A percentile compares a stretch with the other conserved stretches of the same genome.
Evolutionary conservation across 176 grass and related monocot genomes (phyloP).

Genomic region (Carex cristatella): DNA sequence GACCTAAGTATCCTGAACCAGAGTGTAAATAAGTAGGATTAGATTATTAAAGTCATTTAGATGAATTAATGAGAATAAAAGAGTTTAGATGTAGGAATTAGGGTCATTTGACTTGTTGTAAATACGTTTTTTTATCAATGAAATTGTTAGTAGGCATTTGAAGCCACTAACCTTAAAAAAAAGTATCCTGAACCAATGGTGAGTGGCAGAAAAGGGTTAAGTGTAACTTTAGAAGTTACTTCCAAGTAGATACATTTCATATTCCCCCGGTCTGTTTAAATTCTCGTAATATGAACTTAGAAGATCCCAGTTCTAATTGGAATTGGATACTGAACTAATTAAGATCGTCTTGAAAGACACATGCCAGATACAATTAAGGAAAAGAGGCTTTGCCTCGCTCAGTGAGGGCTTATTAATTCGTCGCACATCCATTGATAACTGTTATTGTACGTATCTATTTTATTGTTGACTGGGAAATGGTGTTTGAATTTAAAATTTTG

Average conservation of each 20-base stretch:
- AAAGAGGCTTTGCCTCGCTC: neutral
- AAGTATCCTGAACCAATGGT: neutral
- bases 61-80: too few relatives aligned
- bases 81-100: too few relatives aligned
- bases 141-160: too few relatives aligned
- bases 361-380: too few relatives aligned
- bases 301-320: neutral
- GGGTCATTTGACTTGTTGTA: too few relatives aligned
- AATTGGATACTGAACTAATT: neutral
- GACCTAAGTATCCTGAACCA: neutral
- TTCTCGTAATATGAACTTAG: neutral
- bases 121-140: too few relatives aligned
- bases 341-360: neutral
- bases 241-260: neutral
- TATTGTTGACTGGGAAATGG: neutral
- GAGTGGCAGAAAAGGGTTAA: neutral
- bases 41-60: too few relatives aligned
- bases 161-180: too few relatives aligned
- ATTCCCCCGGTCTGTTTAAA: neutral
- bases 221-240: neutral
- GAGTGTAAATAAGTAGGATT: neutral
- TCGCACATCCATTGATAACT: neutral
- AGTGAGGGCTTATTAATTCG: neutral
- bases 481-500: neutral
- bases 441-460: neutral